Base-by-base conservation (phyloP, 2,329 filamentous ascomycete species). In the Beauveria rudraprayagi region DNA sequence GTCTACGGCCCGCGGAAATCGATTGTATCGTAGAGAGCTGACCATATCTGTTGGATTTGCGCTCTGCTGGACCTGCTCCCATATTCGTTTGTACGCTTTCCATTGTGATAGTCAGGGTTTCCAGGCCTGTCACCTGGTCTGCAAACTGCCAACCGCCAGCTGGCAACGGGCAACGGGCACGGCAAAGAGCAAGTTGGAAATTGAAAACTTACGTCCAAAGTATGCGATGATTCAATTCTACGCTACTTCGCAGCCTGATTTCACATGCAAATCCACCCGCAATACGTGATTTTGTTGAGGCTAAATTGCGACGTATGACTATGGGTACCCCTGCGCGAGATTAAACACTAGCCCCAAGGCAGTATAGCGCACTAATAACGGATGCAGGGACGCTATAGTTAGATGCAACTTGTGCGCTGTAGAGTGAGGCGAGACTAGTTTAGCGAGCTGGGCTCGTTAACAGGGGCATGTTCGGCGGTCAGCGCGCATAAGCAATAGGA, bases 251-350 rank as follows among this genome's bases (percentile, higher is more conserved):
- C 16, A 11, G 9, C 3, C 14, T 43, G 3, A 10, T 8, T 47
- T 37, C 43, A 47, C 54, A 56, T 22, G 46, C 34, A 51, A 30
- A 37, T 11, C 17, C n/a, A 19, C 30, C 24, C 3, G 4, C 16
- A 17, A 43, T 47, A 41, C 22, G 16, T 37, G 24, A 47, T 54
- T 54, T 59, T 60, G 57, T 54, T 60, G 50, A 54, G 57, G 37
- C 19, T n/a, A 40, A 60, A 53, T 54, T 54, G 48, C 28, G 48
- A 50, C 46, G n/a, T 22, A 22, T 37, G 14, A n/a, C 51, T 17
- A 58, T 43, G 51, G 34, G 34, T 37, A 51, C 43, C 26, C 56
- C 26, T 24, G 44, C 8, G 9, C 17, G 34, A 52, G 8, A 43
- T 7, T 5, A 59, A 52, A 43, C n/a, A 26, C 50, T 60, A 60